Conservation (phyloP, 1,139 yeast species). For the Geotrichum restrictum region DNA sequence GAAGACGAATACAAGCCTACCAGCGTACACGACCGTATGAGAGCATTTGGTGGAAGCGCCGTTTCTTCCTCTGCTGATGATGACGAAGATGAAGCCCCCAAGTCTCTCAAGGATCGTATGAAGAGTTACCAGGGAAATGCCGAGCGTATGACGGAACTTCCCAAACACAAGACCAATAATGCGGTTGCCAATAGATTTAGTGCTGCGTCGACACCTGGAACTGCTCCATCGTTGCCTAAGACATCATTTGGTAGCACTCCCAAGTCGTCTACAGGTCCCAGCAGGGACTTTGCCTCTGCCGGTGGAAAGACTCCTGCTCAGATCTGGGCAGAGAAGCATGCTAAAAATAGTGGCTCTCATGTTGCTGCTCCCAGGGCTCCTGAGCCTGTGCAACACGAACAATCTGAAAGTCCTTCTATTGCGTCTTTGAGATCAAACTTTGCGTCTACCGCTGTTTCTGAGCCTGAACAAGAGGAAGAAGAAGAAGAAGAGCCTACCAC, state of each 20-base stretch:
- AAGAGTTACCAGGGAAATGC: constrained; percentile 27
- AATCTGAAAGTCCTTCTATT: constrained; percentile 25
- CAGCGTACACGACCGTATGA: constrained; percentile 46
- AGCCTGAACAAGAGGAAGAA: constrained; percentile 22
- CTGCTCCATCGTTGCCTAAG: constrained; percentile 42
- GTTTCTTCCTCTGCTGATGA: constrained; percentile 24
- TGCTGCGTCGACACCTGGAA: constrained; percentile 30
- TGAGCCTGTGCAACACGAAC: constrained; percentile 21
- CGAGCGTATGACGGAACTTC: constrained; percentile 54
- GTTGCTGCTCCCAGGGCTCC: constrained; percentile 22
- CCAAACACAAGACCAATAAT: constrained; percentile 57
- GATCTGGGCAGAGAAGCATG: constrained; percentile 90
- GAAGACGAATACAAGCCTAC: constrained; percentile 38
- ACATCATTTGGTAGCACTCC: constrained; percentile 46
- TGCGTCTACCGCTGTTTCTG: constrained; percentile 25
- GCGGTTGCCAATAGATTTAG: constrained; percentile 53
- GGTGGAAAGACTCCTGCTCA: constrained; percentile 93
- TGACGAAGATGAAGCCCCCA: constrained; percentile 19
- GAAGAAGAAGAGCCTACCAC: constrained; percentile 23
- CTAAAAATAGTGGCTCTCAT: constrained; percentile 38
- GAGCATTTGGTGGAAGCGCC: constrained; percentile 27
- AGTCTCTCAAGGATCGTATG: constrained; percentile 31
- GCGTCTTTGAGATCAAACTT: constrained; percentile 26
- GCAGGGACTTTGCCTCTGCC: constrained; percentile 65
- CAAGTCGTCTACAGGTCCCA: constrained; percentile 56